phyloP scores from a whole-genome alignment of 371 early-diverging fungal genomes.

The Mortierella sp. region DNA sequence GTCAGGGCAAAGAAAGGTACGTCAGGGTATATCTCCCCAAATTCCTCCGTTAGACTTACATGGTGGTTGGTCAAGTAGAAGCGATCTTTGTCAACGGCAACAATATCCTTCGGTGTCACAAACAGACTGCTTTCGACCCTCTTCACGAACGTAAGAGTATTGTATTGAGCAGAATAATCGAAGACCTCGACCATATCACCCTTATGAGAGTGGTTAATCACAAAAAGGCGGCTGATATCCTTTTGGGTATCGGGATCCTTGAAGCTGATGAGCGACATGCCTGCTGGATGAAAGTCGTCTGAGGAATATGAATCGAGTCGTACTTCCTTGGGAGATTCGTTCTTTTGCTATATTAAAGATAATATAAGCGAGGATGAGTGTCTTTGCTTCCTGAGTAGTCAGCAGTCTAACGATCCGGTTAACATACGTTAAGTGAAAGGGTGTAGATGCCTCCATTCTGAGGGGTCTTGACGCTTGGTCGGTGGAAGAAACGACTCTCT shows the following conservation, averaged over 20 bases:
- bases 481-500: slow-evolving; percentile 44
- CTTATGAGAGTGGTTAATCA: slow-evolving; percentile 50
- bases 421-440: slow-evolving; percentile 26
- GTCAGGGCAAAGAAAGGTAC: neutral
- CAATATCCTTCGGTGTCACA: slow-evolving; percentile 42
- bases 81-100: slow-evolving; percentile 39
- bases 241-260: slow-evolving; percentile 23
- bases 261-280: slow-evolving; percentile 36
- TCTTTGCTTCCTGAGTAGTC: too few species aligned
- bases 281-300: slow-evolving; percentile 50
- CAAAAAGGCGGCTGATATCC: slow-evolving; percentile 35
- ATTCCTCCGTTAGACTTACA: slow-evolving; percentile 17
- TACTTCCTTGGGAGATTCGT: slow-evolving; percentile 24
- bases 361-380: too few species aligned
- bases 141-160: slow-evolving; percentile 31
- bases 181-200: slow-evolving; percentile 49
- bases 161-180: slow-evolving; percentile 27
- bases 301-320: slow-evolving; percentile 9
- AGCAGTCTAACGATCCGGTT: too few species aligned
- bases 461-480: slow-evolving; percentile 43
- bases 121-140: slow-evolving; percentile 30
- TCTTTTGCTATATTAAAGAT: slow-evolving; percentile 13
- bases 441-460: slow-evolving; percentile 47
- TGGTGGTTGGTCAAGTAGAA: slow-evolving; percentile 50
- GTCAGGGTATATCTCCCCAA: too few species aligned